Conservation (phyloP, 257 asterid species). For the Solanum clarkiae region DNA sequence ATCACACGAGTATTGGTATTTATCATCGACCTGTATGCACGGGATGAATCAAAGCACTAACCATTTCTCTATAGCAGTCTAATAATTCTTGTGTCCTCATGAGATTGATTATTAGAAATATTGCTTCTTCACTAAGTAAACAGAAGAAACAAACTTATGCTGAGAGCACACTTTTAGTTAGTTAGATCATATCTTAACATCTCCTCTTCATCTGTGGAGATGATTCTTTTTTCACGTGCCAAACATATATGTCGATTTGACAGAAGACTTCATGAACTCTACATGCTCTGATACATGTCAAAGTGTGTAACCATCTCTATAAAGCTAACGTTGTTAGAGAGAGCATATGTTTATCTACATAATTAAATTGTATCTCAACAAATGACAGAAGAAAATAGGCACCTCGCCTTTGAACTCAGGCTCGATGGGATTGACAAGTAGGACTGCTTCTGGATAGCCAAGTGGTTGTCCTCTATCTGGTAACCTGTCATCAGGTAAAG, state of each 20-base stretch:
- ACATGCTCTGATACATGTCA: neutral
- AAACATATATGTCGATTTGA: neutral
- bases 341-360: neutral
- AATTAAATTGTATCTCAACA: neutral
- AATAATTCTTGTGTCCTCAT: neutral
- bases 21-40: slow-evolving; percentile 66
- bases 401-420: slow-evolving; percentile 74
- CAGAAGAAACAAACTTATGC: neutral
- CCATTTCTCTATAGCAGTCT: neutral
- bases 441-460: slow-evolving; percentile 80
- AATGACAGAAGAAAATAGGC: neutral
- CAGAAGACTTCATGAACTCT: neutral
- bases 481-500: slow-evolving; percentile 68
- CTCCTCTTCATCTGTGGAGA: neutral
- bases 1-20: slow-evolving; percentile 59
- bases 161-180: neutral
- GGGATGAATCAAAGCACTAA: neutral
- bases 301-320: neutral
- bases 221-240: neutral
- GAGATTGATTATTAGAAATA: neutral
- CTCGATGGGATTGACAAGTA: slow-evolving; percentile 56
- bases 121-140: neutral
- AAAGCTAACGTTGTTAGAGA: neutral
- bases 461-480: slow-evolving; percentile 51
- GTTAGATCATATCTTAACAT: neutral